Evolutionary conservation across 768 basidiomycete genomes (phyloP), one percentile per base, ranked within the genome.

Genomic region (Piloderma croceum): DNA sequence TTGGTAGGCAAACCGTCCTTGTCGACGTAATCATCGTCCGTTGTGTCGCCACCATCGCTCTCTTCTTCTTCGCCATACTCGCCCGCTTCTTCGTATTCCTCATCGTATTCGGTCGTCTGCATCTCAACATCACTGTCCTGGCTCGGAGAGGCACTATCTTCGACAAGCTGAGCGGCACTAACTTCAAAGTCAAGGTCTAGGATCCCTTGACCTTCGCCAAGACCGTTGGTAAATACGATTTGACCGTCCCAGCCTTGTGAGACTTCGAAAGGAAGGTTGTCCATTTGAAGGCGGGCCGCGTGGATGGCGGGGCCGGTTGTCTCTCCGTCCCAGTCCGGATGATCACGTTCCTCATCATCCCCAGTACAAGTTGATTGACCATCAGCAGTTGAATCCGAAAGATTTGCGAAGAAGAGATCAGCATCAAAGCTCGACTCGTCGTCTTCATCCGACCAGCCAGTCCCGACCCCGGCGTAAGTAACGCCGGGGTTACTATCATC

Each of bases 1-100:
- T 77, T 76, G 41, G 85, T 89, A 20, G 80, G 83, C 5, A 86
- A 65, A 41, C 81, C 78, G 44, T 79, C 74, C 7, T 77, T 73
- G 39, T 82, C 84, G n/a, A 89, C 79, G 37, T 89, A 77, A 45
- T 90, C 86, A 46, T 87, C 83, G 54, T 89, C 87, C 2, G 88
- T 89, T 3, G 86, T 86, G 47, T 88, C 83, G 2, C 85, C 83
- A 34, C 66, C 51, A 20, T 48, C 50, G n/a, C 63, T 62, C n/a
- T 56, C 57, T 13, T 55, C 41, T 19, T 18, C 35, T 40, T 73
- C 73, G 42, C 75, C 63, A 42, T 68, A 67, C 39, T 76, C 65
- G 20, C 71, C 68, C 5, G 58, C 70, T 24, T 73, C 72, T 31
- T 69, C 68, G 10, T 50, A 53, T 29, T 61, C 62, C 39, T 45